These are phyloP conservation scores for Chytriomyces hyalinus DNA, from an alignment of 192 early-diverging fungal genomes.

Conservation along the genomic window DNA sequence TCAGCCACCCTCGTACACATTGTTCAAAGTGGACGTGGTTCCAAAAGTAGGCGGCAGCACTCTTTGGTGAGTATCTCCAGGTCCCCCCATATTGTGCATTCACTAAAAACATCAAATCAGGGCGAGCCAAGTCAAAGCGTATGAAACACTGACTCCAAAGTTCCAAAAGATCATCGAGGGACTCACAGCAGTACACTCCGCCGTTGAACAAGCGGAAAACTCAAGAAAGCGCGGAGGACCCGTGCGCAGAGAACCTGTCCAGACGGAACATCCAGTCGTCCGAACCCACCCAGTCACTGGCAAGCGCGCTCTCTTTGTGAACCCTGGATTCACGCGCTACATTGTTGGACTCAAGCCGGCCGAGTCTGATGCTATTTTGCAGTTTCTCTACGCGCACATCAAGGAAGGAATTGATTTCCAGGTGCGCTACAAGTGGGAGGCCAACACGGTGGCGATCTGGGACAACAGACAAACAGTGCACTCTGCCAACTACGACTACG, in stretches of 20 bases:
- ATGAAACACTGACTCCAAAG: slow-evolving; percentile 51
- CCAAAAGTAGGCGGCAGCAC: slow-evolving; percentile 28
- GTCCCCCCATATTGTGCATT: too few species aligned
- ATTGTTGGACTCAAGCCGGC: slow-evolving; percentile 55
- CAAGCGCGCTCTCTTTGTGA: slow-evolving; percentile 69
- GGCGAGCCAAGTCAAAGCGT: slow-evolving; percentile 13
- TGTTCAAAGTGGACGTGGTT: slow-evolving; percentile 30
- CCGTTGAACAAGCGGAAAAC: slow-evolving; percentile 34
- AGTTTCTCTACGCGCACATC: slow-evolving; percentile 63
- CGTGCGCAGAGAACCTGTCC: slow-evolving; percentile 30
- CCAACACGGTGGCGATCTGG: slow-evolving; percentile 69
- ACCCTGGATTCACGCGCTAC: slow-evolving; percentile 65
- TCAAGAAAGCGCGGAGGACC: slow-evolving; percentile 37
- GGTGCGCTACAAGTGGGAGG: slow-evolving; percentile 61
- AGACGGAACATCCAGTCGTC: slow-evolving; percentile 47
- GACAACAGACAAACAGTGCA: slow-evolving; percentile 67
- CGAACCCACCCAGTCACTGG: slow-evolving; percentile 75
- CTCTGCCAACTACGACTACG: slow-evolving; percentile 50
- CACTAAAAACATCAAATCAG: not conserved
- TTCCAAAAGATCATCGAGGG: slow-evolving; percentile 64
- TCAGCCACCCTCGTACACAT: slow-evolving; percentile 29
- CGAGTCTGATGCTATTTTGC: slow-evolving; percentile 64
- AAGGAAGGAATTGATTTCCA: slow-evolving; percentile 59
- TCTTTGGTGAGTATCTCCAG: not conserved
- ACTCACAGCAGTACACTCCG: slow-evolving; percentile 60